Evolutionary conservation across 768 basidiomycete species (phyloP).

Genomic region (Lentinula boryana): DNA sequence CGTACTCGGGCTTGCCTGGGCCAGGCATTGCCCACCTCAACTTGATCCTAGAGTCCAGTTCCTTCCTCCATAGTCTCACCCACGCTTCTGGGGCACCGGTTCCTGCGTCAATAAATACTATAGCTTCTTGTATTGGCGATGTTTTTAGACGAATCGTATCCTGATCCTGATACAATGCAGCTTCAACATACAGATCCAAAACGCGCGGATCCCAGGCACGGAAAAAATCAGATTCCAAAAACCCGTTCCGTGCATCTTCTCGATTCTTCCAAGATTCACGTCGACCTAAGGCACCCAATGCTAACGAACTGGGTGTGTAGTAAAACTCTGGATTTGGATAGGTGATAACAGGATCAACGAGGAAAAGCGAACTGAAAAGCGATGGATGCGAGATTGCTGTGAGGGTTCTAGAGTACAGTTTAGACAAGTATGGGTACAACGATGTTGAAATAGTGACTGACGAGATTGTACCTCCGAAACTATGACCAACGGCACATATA

Average conservation of each 20-base stretch:
- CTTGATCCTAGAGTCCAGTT: constrained; percentile 44
- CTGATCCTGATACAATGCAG: constrained; percentile 39
- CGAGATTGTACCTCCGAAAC: constrained; percentile 76
- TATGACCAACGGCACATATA: constrained; percentile 67
- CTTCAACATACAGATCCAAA: constrained; percentile 54
- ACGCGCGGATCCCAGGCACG: constrained; percentile 60
- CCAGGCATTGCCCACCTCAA: constrained; percentile 55
- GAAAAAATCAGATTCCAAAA: constrained; percentile 62
- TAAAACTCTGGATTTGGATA: constrained; percentile 20
- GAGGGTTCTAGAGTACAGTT: constrained; percentile 37
- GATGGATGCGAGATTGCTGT: constrained; percentile 58
- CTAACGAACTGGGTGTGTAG: constrained; percentile 16
- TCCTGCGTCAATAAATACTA: constrained; percentile 46
- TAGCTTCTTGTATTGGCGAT: constrained; percentile 58
- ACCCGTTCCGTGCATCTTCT: constrained; percentile 48
- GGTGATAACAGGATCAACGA: constrained; percentile 74
- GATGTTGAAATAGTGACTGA: constrained; percentile 30
- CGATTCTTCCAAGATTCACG: constrained; percentile 58
- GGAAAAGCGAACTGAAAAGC: constrained; percentile 65
- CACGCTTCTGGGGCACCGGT: constrained; percentile 34
- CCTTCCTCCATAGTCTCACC: constrained; percentile 23
- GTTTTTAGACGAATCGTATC: constrained; percentile 55
- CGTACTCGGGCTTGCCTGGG: constrained; percentile 28
- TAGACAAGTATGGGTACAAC: not conserved
- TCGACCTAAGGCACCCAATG: constrained; percentile 47